phyloP scores from a whole-genome alignment of 1,284 basidiomycete species.

The Schizophyllum commune region DNA sequence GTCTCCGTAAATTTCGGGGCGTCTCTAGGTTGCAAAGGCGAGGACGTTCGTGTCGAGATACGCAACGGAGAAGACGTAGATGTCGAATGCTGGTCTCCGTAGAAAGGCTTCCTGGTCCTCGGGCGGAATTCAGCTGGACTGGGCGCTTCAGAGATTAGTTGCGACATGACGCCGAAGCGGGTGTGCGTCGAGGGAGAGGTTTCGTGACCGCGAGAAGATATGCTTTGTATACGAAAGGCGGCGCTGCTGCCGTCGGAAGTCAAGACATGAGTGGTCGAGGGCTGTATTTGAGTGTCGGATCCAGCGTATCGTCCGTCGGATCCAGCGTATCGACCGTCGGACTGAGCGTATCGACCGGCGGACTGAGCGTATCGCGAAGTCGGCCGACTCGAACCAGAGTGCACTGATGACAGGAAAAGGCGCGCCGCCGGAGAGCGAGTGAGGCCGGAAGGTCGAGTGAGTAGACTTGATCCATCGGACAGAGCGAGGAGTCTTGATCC shows the following conservation, averaged over 20 bases:
- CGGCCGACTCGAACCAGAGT: not conserved
- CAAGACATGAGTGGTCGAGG: no score
- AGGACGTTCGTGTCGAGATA: not conserved
- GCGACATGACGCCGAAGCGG: not conserved
- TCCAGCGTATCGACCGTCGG: no score
- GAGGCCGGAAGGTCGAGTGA: not conserved
- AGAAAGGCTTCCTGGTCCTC: not conserved
- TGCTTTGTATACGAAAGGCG: no score
- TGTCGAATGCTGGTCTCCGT: not conserved
- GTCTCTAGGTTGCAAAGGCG: not conserved
- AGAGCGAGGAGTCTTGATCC: not conserved
- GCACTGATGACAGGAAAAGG: not conserved
- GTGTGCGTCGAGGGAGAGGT: not conserved
- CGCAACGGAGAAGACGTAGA: not conserved
- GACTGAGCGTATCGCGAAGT: not conserved
- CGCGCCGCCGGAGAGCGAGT: not conserved
- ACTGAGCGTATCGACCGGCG: not conserved
- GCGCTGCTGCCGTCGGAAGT: not conserved
- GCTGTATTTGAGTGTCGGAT: no score
- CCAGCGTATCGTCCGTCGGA: no score
- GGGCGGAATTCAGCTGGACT: not conserved
- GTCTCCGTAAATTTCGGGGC: not conserved
- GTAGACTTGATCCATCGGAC: not conserved
- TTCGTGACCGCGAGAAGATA: no score
- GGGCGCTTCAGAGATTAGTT: not conserved